A percentile compares a stretch with the other conserved stretches of the same genome.
These are phyloP conservation scores for Jasminum sambac DNA, from an alignment of 257 asterid genomes.

Conservation along the genomic window DNA sequence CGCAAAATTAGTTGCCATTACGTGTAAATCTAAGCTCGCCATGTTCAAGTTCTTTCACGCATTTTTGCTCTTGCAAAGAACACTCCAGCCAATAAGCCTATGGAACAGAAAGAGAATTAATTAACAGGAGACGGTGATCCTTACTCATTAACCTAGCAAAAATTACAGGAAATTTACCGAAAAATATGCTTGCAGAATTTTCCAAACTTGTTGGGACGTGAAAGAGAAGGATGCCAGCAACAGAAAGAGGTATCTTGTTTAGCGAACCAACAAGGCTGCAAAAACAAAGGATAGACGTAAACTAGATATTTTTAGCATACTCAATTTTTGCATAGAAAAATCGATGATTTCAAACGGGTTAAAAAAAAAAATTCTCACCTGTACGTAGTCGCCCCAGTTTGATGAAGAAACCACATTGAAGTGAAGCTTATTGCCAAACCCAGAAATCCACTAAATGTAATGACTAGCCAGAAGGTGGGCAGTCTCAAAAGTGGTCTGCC, in stretches of 20 bases:
- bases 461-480: constrained; percentile 77
- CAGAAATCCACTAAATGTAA: constrained; percentile 82
- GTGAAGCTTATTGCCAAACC: constrained; percentile 94
- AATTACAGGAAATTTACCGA: constrained; percentile 48
- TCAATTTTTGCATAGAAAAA: no score
- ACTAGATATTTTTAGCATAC: background rate
- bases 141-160: background rate
- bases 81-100: constrained; percentile 88
- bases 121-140: constrained; percentile 13
- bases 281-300: background rate
- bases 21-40: constrained; percentile 14
- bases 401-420: constrained; percentile 99
- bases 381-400: constrained; percentile 92
- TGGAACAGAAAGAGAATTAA: constrained; percentile 14
- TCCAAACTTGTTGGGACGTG: constrained; percentile 79
- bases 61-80: constrained; percentile 85
- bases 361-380: constrained; percentile 40
- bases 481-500: constrained; percentile 73
- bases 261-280: constrained; percentile 91
- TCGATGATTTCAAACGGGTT: no score
- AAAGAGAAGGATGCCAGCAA: constrained; percentile 88
- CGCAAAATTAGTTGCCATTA: background rate
- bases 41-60: constrained; percentile 47
- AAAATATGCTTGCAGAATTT: constrained; percentile 79
- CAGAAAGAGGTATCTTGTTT: constrained; percentile 90